A percentile compares a stretch with the other conserved stretches of the same genome.
Evolutionary conservation across 495 filamentous ascomycete species (phyloP).

Genomic region (Penicillium parvum): DNA sequence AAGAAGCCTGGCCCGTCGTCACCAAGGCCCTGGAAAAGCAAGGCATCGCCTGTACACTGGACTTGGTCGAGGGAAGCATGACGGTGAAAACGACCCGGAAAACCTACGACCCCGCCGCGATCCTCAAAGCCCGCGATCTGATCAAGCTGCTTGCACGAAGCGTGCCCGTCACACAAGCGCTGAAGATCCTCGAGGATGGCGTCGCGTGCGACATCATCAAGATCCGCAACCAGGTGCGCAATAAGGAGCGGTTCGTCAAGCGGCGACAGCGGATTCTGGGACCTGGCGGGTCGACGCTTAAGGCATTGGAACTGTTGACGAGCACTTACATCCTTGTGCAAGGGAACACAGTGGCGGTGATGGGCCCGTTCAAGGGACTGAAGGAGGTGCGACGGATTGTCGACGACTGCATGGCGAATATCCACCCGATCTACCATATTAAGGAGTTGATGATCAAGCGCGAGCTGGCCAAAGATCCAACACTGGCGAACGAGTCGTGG

Average conservation of each 20-base stretch:
- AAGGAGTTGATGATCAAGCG: constrained; percentile 99
- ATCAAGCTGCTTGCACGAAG: constrained; percentile 89
- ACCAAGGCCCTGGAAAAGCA: constrained; percentile 77
- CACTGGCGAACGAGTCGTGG: constrained; percentile 83
- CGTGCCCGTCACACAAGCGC: constrained; percentile 80
- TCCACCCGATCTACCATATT: constrained; percentile 90
- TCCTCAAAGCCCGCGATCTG: constrained; percentile 89
- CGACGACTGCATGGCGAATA: constrained; percentile 94
- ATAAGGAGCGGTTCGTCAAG: constrained; percentile 97
- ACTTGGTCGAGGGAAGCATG: constrained; percentile 95
- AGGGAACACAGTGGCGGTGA: constrained; percentile 89
- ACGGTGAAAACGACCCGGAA: constrained; percentile 91
- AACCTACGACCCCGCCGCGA: constrained; percentile 90
- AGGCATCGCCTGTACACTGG: constrained; percentile 81
- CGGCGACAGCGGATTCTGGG: constrained; percentile 88
- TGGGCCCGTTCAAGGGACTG: constrained; percentile 87
- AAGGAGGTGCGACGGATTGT: constrained; percentile 90
- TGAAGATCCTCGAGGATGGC: constrained; percentile 92
- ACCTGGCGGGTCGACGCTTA: constrained; percentile 77
- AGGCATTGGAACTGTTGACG: constrained; percentile 93
- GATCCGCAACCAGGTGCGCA: constrained; percentile 80
- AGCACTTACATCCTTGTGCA: constrained; percentile 92
- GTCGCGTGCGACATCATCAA: constrained; percentile 92
- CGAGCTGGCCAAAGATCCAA: constrained; percentile 93
- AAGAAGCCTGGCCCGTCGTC: constrained; percentile 81